Evolutionary conservation across 2,329 filamentous ascomycete species (phyloP).

Genomic region (Coniochaeta hoffmannii): DNA sequence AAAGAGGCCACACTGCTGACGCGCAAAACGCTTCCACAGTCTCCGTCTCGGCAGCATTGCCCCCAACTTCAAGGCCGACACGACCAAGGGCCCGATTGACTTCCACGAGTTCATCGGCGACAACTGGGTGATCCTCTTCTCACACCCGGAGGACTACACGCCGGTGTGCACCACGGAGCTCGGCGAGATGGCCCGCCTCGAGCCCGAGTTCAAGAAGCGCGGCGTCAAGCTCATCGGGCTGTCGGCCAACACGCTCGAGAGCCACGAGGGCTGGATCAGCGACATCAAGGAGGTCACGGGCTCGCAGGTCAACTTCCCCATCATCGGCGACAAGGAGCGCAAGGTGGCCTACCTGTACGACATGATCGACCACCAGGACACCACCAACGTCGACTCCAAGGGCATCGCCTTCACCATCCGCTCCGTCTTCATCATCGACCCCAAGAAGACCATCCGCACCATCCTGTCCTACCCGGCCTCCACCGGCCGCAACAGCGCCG

Average conservation of each 20-base stretch:
- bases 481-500: slow-evolving; percentile 75
- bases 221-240: slow-evolving; percentile 88
- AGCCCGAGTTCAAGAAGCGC: slow-evolving; percentile 80
- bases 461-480: slow-evolving; percentile 90
- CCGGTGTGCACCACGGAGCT: slow-evolving; percentile 95
- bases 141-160: slow-evolving; percentile 84
- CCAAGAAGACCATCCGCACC: slow-evolving; percentile 84
- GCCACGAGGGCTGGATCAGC: slow-evolving; percentile 83
- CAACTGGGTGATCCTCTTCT: slow-evolving; percentile 78
- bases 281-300: slow-evolving; percentile 77
- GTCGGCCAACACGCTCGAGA: slow-evolving; percentile 76
- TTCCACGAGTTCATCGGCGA: slow-evolving; percentile 77
- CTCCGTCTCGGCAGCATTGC: slow-evolving; percentile 61
- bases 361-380: slow-evolving; percentile 78
- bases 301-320: slow-evolving; percentile 65
- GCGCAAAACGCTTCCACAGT: slow-evolving; percentile 22
- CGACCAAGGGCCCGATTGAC: slow-evolving; percentile 69
- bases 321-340: slow-evolving; percentile 73
- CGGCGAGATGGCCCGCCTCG: slow-evolving; percentile 83
- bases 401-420: slow-evolving; percentile 90
- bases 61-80: slow-evolving; percentile 79
- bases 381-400: slow-evolving; percentile 73
- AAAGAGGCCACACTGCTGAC: not conserved
- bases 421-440: slow-evolving; percentile 91
- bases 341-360: slow-evolving; percentile 71